These are phyloP conservation scores for Nannochloropsis oceanica DNA, from an alignment of 108 stramenopile genomes.

Conservation along the genomic window DNA sequence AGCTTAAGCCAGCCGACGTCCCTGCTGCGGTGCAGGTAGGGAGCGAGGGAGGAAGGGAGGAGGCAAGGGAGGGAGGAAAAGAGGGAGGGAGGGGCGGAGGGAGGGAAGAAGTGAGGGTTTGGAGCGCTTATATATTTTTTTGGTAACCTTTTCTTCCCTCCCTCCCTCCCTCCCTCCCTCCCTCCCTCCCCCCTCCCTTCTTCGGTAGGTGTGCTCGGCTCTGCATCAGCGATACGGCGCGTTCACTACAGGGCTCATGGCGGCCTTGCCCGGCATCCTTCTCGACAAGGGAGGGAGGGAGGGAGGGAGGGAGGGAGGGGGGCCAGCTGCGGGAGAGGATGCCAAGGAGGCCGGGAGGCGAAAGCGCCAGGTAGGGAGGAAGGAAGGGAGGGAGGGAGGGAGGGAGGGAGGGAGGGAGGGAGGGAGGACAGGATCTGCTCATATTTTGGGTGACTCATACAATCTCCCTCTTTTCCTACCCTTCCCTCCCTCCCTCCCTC, in stretches of 20 bases:
- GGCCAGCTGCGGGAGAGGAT: neutral
- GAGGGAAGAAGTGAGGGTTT: too few species aligned
- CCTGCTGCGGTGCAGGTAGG: slow-evolving; percentile 27
- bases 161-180: neutral
- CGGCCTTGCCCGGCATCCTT: neutral
- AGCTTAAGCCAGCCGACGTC: slow-evolving; percentile 42
- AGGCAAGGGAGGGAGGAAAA: neutral
- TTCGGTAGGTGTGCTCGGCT: neutral
- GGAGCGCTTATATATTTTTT: too few species aligned
- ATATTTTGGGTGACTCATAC: neutral
- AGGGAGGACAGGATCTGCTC: too few species aligned
- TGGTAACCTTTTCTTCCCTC: neutral
- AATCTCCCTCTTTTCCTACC: neutral
- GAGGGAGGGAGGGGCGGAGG: slow-evolving; percentile 35
- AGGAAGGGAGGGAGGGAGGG: too few species aligned
- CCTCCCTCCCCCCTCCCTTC: too few species aligned
- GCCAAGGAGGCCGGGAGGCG: neutral
- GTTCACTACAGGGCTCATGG: neutral
- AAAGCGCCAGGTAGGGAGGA: neutral
- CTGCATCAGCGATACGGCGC: neutral
- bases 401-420: too few species aligned
- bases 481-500: neutral
- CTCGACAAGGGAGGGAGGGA: neutral
- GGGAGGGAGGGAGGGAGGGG: neutral
- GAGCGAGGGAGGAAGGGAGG: neutral